Base-by-base conservation (phyloP, 2,329 filamentous ascomycete species). In the Ophiostoma pallidulum region DNA sequence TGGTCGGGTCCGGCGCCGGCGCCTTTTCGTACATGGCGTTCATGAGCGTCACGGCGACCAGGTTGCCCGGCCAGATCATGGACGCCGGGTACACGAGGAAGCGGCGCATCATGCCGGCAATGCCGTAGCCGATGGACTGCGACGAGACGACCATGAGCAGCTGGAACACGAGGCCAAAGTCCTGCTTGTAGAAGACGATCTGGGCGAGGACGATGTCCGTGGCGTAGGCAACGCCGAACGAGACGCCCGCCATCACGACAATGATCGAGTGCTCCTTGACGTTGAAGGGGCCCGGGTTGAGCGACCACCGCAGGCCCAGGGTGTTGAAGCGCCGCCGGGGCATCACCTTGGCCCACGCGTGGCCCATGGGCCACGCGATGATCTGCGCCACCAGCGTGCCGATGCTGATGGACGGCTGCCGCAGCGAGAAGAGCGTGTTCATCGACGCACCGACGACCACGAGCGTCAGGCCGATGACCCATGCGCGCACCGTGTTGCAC, bases 181-280 rank as follows among this genome's bases (percentile, higher is more conserved):
- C 68, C 56, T 85, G 75, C 59, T 82, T 78, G 60, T 88, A 88
- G 56, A 86, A 87, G 14, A 82, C 73, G 16, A 78, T 66, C 63
- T 86, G 82, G 0, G 83, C 83, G 2, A 86, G 68, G 38, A 89
- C 75, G 26, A 86, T 81, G 54, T 88, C 84, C 1, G 83, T 87
- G 1, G 82, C 82, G 56, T 88, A 88, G 4, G 82, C 80, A 6
- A 74, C 78, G 42, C 68, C 80, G 54, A 86, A 84, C 5, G 81
- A 80, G 6, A 85, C 80, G 58, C 83, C 78, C 14, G 84, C 82
- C 78, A 83, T 83, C 54, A 83, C 76, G 16, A 80, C 76, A 48
- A 85, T 82, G 51, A 85, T 73, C 36, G 77, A 66, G 59, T 84
- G 81, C 58, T 85, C 81, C 61, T 85, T 85, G 60, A 82, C 71